Evolutionary conservation across 495 filamentous ascomycete genomes (phyloP).

Genomic region (Platismatia glauca): DNA sequence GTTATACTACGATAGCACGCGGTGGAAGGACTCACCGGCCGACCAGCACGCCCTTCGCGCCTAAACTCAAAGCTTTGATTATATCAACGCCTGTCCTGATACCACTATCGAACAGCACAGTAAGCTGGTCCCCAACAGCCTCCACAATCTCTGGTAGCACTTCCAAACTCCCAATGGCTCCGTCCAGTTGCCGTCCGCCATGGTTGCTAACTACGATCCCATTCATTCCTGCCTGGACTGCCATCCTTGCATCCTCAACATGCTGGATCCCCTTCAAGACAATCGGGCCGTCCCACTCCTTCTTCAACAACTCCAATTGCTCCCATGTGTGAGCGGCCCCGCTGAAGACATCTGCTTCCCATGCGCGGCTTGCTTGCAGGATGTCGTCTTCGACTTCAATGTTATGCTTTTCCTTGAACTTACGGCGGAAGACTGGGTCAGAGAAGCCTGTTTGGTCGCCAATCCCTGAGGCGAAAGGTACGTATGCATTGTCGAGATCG

Average conservation of each 20-base stretch:
- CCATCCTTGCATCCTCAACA: constrained; percentile 44
- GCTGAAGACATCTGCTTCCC: constrained; percentile 42
- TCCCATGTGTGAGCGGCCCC: constrained; percentile 50
- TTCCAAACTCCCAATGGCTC: constrained; percentile 52
- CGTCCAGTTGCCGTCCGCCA: constrained; percentile 55
- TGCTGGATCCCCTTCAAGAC: constrained; percentile 49
- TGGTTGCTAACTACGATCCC: constrained; percentile 53
- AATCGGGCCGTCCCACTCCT: constrained; percentile 54
- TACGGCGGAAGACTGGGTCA: constrained; percentile 54
- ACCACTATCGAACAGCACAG: constrained; percentile 42
- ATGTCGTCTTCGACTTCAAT: constrained; percentile 43
- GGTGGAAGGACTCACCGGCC: constrained; percentile 30
- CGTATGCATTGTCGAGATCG: constrained; percentile 55
- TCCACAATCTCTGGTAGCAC: constrained; percentile 45
- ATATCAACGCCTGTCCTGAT: constrained; percentile 42
- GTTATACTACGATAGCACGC: background rate
- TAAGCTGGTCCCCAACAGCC: constrained; percentile 37
- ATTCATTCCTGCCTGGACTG: constrained; percentile 44
- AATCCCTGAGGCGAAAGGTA: constrained; percentile 41
- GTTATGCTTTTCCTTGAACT: constrained; percentile 41
- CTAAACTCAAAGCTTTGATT: constrained; percentile 43
- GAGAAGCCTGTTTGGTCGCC: constrained; percentile 39
- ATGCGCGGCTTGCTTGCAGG: constrained; percentile 37
- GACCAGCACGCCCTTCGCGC: constrained; percentile 44
- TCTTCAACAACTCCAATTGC: constrained; percentile 43